phyloP scores from a whole-genome alignment of 2,329 filamentous ascomycete genomes.

The Penicillium sp. region DNA sequence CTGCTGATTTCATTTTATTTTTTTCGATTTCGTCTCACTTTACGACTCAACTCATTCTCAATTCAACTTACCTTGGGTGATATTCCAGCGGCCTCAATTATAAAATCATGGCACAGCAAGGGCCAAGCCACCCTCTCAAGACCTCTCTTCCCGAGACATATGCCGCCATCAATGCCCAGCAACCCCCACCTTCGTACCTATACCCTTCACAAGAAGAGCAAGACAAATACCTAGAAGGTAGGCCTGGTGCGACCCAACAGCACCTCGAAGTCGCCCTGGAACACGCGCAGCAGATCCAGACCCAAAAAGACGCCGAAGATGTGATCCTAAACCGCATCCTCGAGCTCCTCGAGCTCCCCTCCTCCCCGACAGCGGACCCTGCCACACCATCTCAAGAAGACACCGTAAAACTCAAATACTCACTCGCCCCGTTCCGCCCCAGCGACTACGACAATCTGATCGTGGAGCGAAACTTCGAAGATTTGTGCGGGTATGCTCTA shows the following conservation, averaged over 20 bases:
- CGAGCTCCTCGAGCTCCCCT: conserved; percentile 64
- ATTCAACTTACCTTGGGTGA: not conserved
- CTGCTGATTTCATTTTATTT: not conserved
- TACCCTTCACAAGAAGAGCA: conserved; percentile 30
- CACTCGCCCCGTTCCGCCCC: conserved; percentile 74
- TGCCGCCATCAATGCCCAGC: conserved; percentile 45
- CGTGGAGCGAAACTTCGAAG: conserved; percentile 81
- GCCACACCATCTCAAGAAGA: conserved; percentile 59
- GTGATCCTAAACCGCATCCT: conserved; percentile 72
- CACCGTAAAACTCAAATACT: conserved; percentile 61
- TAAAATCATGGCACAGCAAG: conserved; percentile 19
- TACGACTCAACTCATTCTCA: not conserved
- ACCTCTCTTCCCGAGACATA: conserved; percentile 48
- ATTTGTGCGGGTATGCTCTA: conserved; percentile 77
- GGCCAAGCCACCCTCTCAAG: conserved; percentile 58
- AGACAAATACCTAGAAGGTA: conserved; percentile 27
- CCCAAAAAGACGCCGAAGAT: conserved; percentile 74
- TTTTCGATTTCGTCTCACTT: not conserved
- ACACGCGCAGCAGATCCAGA: conserved; percentile 78
- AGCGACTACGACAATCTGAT: conserved; percentile 86
- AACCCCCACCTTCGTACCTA: conserved; percentile 30
- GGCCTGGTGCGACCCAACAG: conserved; percentile 45
- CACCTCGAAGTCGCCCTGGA: conserved; percentile 67
- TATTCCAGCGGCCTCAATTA: not conserved
- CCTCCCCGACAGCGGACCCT: conserved; percentile 51